Percentiles rank a stretch among this genome's conserved stretches.
These are phyloP conservation scores for thale cress (Arabidopsis thaliana) DNA, from an alignment of 345 rosid genomes.

Conservation along the genomic window DNA sequence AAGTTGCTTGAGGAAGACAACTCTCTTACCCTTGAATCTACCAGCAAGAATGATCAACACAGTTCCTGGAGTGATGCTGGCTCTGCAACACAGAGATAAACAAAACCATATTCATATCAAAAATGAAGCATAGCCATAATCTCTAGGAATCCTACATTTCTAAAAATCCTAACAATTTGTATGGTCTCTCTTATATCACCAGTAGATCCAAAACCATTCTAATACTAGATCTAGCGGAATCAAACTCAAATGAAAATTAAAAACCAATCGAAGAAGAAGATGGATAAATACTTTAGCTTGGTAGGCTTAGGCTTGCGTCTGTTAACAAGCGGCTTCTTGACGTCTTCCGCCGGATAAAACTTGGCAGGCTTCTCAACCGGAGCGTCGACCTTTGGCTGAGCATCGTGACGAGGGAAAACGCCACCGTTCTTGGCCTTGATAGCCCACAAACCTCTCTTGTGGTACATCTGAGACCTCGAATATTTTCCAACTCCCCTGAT, in stretches of 20 bases:
- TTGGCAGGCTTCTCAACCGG: constrained; percentile 58
- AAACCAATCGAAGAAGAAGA: background rate
- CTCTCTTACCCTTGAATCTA: constrained; percentile 91
- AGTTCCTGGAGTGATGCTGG: constrained; percentile 77
- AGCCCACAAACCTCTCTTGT: constrained; percentile 72
- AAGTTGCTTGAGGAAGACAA: constrained; percentile 86
- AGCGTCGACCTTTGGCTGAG: constrained; percentile 57
- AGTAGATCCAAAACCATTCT: constrained; percentile 6
- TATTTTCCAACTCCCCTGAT: constrained; percentile 60
- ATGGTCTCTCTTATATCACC: background rate
- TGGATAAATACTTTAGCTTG: constrained; percentile 54
- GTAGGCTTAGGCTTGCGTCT: constrained; percentile 70
- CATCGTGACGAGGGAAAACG: constrained; percentile 78
- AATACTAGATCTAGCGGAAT: background rate
- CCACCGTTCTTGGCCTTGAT: constrained; percentile 90
- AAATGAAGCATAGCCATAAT: background rate
- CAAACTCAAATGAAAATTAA: background rate
- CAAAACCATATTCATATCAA: background rate
- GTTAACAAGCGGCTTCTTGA: constrained; percentile 79
- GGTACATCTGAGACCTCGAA: constrained; percentile 69
- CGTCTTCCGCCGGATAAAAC: constrained; percentile 83
- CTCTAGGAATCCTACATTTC: constrained; percentile 13
- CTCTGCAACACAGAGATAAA: constrained; percentile 46
- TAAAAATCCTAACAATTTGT: background rate
- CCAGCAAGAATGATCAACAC: constrained; percentile 85